phyloP scores from a whole-genome alignment of 192 early-diverging fungal genomes.

The Linnemannia elongata region DNA sequence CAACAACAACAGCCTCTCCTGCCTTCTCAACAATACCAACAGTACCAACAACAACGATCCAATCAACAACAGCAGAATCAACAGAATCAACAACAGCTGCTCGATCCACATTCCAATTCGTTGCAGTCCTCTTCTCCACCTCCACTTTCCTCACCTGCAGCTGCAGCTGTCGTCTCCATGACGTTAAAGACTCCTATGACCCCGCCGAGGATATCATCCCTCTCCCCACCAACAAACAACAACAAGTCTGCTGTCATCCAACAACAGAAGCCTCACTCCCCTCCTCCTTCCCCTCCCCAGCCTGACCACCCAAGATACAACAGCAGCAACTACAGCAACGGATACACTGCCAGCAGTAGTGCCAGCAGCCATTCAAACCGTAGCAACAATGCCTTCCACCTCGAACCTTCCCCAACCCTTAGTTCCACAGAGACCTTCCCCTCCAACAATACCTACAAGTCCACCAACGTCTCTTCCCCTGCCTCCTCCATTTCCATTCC shows the following conservation, averaged over 20 bases:
- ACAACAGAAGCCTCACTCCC: constrained; percentile 10
- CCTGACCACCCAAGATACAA: neutral
- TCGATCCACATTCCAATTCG: constrained; percentile 29
- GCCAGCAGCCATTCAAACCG: neutral
- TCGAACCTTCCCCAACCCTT: constrained; percentile 39
- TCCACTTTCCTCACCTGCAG: constrained; percentile 8
- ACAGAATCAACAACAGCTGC: neutral
- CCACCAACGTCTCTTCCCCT: constrained; percentile 28
- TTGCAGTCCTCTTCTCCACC: neutral
- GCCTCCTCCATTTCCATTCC: constrained; percentile 37
- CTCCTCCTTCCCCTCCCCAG: constrained; percentile 25
- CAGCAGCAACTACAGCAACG: constrained; percentile 15
- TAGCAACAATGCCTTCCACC: constrained; percentile 13
- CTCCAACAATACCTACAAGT: neutral
- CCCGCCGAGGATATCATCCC: constrained; percentile 45
- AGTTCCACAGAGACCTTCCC: constrained; percentile 37
- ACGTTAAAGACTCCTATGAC: constrained; percentile 29
- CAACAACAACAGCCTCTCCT: constrained; percentile 14
- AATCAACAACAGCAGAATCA: constrained; percentile 1
- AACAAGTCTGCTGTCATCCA: neutral
- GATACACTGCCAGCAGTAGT: neutral
- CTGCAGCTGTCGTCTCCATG: constrained; percentile 17
- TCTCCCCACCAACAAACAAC: constrained; percentile 12
- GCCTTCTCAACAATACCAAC: neutral
- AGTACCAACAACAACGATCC: constrained; percentile 7